These are phyloP conservation scores for Laguncularia racemosa DNA, from an alignment of 345 rosid species.

Conservation along the genomic window DNA sequence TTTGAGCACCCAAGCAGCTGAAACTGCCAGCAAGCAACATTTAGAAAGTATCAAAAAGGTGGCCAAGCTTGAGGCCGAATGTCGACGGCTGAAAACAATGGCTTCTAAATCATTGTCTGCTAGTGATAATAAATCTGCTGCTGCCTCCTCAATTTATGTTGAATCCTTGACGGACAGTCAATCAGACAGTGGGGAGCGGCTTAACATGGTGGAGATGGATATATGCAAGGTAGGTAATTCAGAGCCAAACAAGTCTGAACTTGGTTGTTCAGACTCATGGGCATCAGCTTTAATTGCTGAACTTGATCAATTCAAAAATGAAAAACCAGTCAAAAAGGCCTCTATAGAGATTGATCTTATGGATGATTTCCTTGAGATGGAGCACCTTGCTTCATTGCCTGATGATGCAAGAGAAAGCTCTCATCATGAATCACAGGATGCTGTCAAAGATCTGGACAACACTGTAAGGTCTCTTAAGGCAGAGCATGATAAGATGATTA, in stretches of 20 bases:
- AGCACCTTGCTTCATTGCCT: constrained; percentile 69
- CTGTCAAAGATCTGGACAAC: constrained; percentile 22
- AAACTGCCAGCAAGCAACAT: constrained; percentile 83
- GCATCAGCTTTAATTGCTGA: constrained; percentile 41
- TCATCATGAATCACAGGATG: constrained; percentile 25
- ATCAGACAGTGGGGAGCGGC: constrained; percentile 60
- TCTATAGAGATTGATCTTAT: constrained; percentile 61
- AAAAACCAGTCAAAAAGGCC: constrained; percentile 28
- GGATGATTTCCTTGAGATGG: constrained; percentile 99
- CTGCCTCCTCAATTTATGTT: constrained; percentile 43
- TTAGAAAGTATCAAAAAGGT: constrained; percentile 80
- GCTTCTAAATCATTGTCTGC: constrained; percentile 29
- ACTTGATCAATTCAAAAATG: constrained; percentile 43
- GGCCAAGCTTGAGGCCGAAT: constrained; percentile 91
- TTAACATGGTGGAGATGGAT: constrained; percentile 34
- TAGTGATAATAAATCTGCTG: constrained; percentile 37
- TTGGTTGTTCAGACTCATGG: constrained; percentile 46
- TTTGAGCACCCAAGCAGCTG: constrained; percentile 80
- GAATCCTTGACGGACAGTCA: constrained; percentile 57
- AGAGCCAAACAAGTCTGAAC: constrained; percentile 17
- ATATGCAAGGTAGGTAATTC: constrained; percentile 17
- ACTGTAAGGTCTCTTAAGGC: constrained; percentile 33
- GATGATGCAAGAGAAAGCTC: constrained; percentile 27
- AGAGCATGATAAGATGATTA: constrained; percentile 38
- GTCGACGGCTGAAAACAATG: constrained; percentile 51